Evolutionary conservation across 2,329 filamentous ascomycete genomes (phyloP), one percentile per base, ranked within the genome.

Genomic region (Nothophaeocryptopus gaeumannii): DNA sequence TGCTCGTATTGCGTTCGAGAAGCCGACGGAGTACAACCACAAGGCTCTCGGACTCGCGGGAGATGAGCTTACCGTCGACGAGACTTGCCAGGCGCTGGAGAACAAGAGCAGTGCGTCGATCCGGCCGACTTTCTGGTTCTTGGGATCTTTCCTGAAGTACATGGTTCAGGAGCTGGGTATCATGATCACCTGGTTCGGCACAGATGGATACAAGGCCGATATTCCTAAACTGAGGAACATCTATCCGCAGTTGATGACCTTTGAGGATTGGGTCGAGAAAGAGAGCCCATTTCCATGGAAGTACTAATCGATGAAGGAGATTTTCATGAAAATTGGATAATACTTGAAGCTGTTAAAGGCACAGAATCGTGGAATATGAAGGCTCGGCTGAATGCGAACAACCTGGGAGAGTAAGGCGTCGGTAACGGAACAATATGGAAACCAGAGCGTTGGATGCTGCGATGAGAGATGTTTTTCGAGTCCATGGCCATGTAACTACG

Each of bases 31-130:
- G 41, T 80, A 70, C 64, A 73, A 74, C 44, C 69, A 71, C 42
- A 68, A 70, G 30, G 72, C 72, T 5, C 64, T 79, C 45, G 74
- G 75, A 11, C 63, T 82, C 16, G 79, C 78, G 2, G 78, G 78
- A 2, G 78, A 79, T 57, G 75, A 79, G 50, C 63, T 81, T 42
- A 78, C 72, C 0, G 75, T 73, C 51, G 68, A 72, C 0, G 67
- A 78, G 50, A 69, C 78, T 59, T 71, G 65, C 43, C 65, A 68
- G 35, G 69, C 70, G 33, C 80, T 79, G 55, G 68, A 77, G 64
- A 65, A 70, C 20, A 70, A 67, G 36, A 75, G 74, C 7, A 76
- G 76, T 1, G 61, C 66, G 26, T 63, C 68, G 3, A 63, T 76
- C 16, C 74, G 76, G 1, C 69, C 65, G 13, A 73, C 71, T 0